Evolutionary conservation across 148 eudicot genomes (phyloP), one percentile per base, ranked within the genome.

Genomic region (Arctostaphylos glauca): DNA sequence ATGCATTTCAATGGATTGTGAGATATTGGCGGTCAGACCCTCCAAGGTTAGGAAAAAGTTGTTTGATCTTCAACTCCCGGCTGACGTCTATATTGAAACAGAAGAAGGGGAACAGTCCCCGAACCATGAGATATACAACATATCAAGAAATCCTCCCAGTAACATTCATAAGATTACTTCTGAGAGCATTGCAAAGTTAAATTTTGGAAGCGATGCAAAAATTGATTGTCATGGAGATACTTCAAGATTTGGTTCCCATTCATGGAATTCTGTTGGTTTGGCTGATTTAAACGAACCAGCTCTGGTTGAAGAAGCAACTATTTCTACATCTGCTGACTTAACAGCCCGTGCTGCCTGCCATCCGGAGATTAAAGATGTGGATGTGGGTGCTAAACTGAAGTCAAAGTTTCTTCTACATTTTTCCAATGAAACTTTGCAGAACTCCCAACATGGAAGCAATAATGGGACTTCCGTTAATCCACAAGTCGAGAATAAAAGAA

Each of bases 241-340:
- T 47, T 79, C 82, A 52, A 81, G 83, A 84, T 86, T 88, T 49
- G 84, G 76, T 83, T 81, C 83, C 19, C 64, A 78, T 86, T 81
- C 83, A 70, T 91, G 84, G 84, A 87, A 81, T 79, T 81, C 89
- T 64, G 68, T 76, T 84, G 86, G 87, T 66, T 84, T 96, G 87
- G 95, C 92, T 70, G 98, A 96, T 82, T 83, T 94, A 84, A 96
- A 96, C 59, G 97, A 93, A 85, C 94, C 98, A 52, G 19, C 92
- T 81, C 83, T 68, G 82, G 75, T 86, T 84, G 95, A 94, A 82
- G 95, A 90, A 84, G 59, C 83, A 9, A 72, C 80, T 10, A 82
- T 48, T 58, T 83, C 83, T 47, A 46, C 89, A 80, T 81, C 88
- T 76, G 82, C 82, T 82, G 88, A 91, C 75, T 82, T 89, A 62